phyloP scores from a whole-genome alignment of 306 rosid species.

The Coriaria nepalensis region DNA sequence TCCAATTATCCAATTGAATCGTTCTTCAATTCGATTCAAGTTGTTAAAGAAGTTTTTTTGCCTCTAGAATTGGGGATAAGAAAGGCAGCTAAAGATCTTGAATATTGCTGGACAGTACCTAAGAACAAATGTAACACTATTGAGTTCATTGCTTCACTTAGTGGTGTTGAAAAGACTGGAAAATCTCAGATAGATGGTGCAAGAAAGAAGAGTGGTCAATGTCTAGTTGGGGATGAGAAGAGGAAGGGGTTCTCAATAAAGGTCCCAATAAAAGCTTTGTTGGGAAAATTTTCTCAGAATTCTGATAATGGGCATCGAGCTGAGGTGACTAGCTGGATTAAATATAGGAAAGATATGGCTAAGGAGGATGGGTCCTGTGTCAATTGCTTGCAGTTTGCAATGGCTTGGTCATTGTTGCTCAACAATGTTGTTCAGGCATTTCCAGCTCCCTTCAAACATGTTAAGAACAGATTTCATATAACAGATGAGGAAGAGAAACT shows the following conservation, averaged over 20 bases:
- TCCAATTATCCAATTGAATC: constrained; percentile 75
- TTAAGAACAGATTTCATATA: constrained; percentile 57
- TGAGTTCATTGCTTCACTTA: constrained; percentile 34
- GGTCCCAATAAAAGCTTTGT: too few relatives aligned
- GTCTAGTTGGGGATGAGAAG: too few relatives aligned
- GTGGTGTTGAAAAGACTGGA: constrained; percentile 27
- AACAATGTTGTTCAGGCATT: constrained; percentile 62
- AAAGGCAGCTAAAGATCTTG: constrained; percentile 84
- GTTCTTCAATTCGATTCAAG: constrained; percentile 73
- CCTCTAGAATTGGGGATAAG: constrained; percentile 71
- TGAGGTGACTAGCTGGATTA: too few relatives aligned
- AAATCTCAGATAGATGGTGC: constrained; percentile 51
- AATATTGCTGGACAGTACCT: constrained; percentile 49
- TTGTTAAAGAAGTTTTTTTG: constrained; percentile 54
- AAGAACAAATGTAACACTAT: constrained; percentile 37
- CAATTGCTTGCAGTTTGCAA: constrained; percentile 74
- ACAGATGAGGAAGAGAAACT: constrained; percentile 34
- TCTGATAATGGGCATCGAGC: too few relatives aligned
- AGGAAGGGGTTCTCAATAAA: too few relatives aligned
- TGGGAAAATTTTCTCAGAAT: too few relatives aligned
- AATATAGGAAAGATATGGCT: constrained; percentile 14
- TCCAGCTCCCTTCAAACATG: constrained; percentile 67
- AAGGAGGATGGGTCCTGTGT: constrained; percentile 54
- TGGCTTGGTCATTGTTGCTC: constrained; percentile 64
- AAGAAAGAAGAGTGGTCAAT: constrained; percentile 26